Evolutionary conservation across 2,329 filamentous ascomycete genomes (phyloP), one percentile per base, ranked within the genome.

Genomic region (Westerdykella aurantiaca): DNA sequence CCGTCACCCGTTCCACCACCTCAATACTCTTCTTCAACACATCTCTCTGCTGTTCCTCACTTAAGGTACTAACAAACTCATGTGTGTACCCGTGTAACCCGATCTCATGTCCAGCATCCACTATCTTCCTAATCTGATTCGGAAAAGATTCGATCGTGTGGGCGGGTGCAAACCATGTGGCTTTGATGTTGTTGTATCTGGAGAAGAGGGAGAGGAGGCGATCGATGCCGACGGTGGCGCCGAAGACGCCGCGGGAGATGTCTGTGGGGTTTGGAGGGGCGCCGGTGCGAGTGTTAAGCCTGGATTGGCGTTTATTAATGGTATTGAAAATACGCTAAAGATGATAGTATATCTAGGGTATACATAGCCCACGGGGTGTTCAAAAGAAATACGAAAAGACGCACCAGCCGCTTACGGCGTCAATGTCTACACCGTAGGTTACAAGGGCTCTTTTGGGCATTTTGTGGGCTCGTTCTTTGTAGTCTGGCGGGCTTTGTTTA

Each of bases 71-170:
- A 21, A 21, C 18, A 21, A 21, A 21, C 18, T 21, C 18, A 21
- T 21, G 18, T 21, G 6, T 21, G 6, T 21, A 21, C 18, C 18
- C 18, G 18, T 21, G 18, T 21, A 21, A 21, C 18, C 18, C 18
- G 18, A 21, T 21, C 18, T 21, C 18, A 21, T 21, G 18, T 74
- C 74, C 33, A 64, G 60, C 58, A 43, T 72, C 68, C 5, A 66
- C 51, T 29, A 72, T 62, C 56, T 69, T 71, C 25, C 67, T 72
- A 41, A 76, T 63, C 55, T 72, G 72, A 18, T 67, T 63, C 0
- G 73, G 76, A 54, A 78, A 73, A 0, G 69, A 71, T 43, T 75
- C 72, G 5, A 77, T 53, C 2, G 71, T 59, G 48, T 72, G 69
- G 3, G 61, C 69, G 11, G 69, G 70, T 44, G 63, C 52, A 52